Percentiles rank a stretch among this genome's conserved stretches.
Evolutionary conservation across 2,329 filamentous ascomycete species (phyloP).

Genomic region (Fusarium phyllophilum): DNA sequence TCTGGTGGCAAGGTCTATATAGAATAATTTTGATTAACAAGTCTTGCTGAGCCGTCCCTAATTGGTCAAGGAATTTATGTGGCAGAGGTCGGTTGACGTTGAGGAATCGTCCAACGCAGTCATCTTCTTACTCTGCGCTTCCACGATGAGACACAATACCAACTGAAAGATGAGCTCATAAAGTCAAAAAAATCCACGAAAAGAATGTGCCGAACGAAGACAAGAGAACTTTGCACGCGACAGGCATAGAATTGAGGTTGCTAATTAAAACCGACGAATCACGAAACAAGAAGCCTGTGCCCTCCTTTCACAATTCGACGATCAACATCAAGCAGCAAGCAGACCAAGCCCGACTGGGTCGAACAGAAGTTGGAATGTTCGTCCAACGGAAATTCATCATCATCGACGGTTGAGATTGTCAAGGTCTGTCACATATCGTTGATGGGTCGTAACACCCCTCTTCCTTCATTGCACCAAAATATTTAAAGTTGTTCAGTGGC

Average conservation of each 20-base stretch:
- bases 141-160: not conserved
- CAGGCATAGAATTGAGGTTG: not conserved
- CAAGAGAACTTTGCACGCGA: conserved; percentile 18
- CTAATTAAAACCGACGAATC: conserved; percentile 26
- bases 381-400: conserved; percentile 12
- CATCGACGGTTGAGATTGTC: conserved; percentile 4
- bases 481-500: conserved; percentile 36
- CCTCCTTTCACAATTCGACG: not conserved
- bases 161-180: not conserved
- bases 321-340: conserved; percentile 22
- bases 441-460: not conserved
- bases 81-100: not conserved
- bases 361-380: conserved; percentile 4
- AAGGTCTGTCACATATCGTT: not conserved
- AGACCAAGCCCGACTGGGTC: conserved; percentile 23
- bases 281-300: conserved; percentile 5
- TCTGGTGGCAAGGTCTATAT: not conserved
- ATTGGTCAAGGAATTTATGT: not conserved
- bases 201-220: not conserved
- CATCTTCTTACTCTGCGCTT: not conserved
- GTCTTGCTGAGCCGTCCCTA: not conserved
- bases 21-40: not conserved
- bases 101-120: not conserved
- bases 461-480: not conserved
- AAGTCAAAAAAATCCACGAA: not conserved